Base-by-base conservation (phyloP, 495 filamentous ascomycete species). In the Talaromyces ruber region DNA sequence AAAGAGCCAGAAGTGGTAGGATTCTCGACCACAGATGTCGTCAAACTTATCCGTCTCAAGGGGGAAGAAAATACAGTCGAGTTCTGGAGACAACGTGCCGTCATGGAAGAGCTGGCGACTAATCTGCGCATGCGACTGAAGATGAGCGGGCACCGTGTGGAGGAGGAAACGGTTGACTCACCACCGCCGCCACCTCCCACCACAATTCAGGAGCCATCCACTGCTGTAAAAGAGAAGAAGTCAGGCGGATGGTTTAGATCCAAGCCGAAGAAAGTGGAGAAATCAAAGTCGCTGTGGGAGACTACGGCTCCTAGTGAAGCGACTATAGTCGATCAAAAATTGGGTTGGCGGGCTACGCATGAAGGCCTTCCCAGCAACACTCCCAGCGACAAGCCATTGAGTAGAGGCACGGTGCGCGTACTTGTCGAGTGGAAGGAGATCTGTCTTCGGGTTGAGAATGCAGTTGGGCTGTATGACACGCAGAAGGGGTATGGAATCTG, bases 391-490 rank as follows among this genome's bases (percentile, higher is more conserved):
- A 59, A 50, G 26, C 58, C 58, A 9, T n/a, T 60, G n/a, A 25
- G 25, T 26, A 12, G 32, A n/a, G 67, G 64, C 3, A 18, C 63
- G 39, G 60, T 69, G 12, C 63, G 64, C 26, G 56, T 67, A 4
- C 55, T 12, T 8, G 66, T 68, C 11, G 62, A 58, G 21, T 54
- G 65, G 18, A 57, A 50, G 30, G 67, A 69, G 21, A 61, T 71
- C 9, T 66, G 69, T 54, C 39, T 72, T 18, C 60, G 70, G 22
- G 52, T 58, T 30, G 69, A 68, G 39, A 73, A 65, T 63, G 67
- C 66, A 22, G 67, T 74, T 63, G 71, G 72, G 6, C 59, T 74
- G 24, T 73, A 68, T 65, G 69, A 73, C 34, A 73, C 69, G 9
- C 62, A 62, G 50, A 65, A 63, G 29, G 71, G 71, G 18, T 54